These are phyloP conservation scores for Pseudogymnoascus sp. DNA, from an alignment of 2,329 filamentous ascomycete genomes.

Conservation along the genomic window DNA sequence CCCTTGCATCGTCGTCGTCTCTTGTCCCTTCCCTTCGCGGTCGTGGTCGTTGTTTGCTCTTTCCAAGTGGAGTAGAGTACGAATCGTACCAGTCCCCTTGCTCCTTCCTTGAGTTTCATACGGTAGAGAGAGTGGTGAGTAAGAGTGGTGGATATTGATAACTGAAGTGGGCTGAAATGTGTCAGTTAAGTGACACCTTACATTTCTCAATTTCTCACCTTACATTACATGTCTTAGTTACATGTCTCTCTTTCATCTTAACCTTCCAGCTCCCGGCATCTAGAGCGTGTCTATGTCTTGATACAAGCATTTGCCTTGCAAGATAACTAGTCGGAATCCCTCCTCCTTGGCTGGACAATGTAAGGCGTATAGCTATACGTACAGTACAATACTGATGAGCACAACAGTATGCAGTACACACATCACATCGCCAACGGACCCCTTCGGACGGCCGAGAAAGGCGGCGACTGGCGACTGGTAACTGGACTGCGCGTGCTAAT, in stretches of 20 bases:
- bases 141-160: too few species aligned
- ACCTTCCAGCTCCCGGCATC: background rate
- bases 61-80: background rate
- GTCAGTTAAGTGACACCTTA: background rate
- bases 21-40: background rate
- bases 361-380: background rate
- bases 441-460: background rate
- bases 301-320: background rate
- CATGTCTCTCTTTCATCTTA: background rate
- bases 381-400: background rate
- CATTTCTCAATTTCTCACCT: background rate
- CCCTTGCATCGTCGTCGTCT: background rate
- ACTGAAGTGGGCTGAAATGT: background rate
- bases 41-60: background rate
- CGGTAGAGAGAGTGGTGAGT: background rate
- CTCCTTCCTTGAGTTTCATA: background rate
- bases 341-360: background rate
- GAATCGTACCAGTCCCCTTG: background rate
- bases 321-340: background rate
- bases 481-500: background rate
- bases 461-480: background rate
- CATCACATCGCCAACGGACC: background rate
- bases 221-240: background rate
- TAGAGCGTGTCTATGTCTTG: background rate
- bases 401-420: background rate